Percentiles rank a stretch among this genome's conserved stretches.
These are phyloP conservation scores for Citrus trifoliata DNA, from an alignment of 345 rosid genomes.

Conservation along the genomic window DNA sequence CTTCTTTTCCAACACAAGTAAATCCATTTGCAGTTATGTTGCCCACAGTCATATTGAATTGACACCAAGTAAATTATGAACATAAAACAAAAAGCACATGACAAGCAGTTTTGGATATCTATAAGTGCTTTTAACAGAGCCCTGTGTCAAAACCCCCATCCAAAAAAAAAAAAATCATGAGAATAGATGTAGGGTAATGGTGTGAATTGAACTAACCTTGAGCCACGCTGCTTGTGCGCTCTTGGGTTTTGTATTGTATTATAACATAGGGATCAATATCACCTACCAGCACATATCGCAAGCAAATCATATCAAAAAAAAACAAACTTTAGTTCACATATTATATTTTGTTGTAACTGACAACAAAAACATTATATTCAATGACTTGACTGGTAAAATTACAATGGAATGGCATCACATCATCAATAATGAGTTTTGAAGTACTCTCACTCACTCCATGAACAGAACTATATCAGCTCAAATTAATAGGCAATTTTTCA, in stretches of 20 bases:
- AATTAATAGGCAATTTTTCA: neutral
- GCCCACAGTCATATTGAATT: too few species aligned
- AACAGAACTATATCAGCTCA: neutral
- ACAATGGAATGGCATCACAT: neutral
- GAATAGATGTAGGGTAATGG: too few species aligned
- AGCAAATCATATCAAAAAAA: neutral
- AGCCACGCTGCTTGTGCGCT: conserved; percentile 62
- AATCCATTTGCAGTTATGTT: neutral
- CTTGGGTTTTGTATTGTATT: conserved; percentile 67
- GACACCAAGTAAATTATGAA: too few species aligned
- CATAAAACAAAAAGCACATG: too few species aligned
- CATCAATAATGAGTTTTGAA: too few species aligned
- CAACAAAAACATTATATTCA: neutral
- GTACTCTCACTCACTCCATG: too few species aligned
- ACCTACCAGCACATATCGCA: conserved; percentile 28
- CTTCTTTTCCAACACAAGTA: neutral
- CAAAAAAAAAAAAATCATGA: too few species aligned
- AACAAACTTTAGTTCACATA: neutral
- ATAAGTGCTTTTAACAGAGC: neutral
- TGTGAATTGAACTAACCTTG: conserved; percentile 38
- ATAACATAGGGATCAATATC: conserved; percentile 71
- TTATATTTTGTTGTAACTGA: neutral
- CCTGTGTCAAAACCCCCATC: too few species aligned
- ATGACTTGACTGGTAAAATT: neutral
- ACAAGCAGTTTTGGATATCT: too few species aligned